Evolutionary conservation across 176 grass and related monocot species (phyloP), one percentile per base, ranked within the genome.

Genomic region (Lolium perenne): DNA sequence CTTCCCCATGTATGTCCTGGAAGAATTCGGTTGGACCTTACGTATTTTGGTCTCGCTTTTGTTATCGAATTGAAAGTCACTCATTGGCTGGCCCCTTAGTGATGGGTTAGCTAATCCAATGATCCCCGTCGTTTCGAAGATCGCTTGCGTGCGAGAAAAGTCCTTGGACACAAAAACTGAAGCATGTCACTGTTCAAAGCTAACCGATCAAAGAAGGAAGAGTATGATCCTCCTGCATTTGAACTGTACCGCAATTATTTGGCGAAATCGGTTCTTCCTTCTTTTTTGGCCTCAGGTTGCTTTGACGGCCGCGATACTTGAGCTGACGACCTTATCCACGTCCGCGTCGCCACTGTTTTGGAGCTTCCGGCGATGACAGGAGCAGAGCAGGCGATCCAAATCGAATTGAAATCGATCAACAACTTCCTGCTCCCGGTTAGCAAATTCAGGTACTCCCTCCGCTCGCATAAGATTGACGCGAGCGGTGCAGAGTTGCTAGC

Each of bases 311-410:
- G 16, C n/a, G 41, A 63, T 47, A 43, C 22, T 58, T 0, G 29
- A 18, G 1, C 48, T 40, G 17, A 62, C 71, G 60, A 77, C 80
- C 86, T 77, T 88, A 88, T 82, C 71, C 71, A 48, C 32, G 32
- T 35, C 32, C 32, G 32, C 32, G 32, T 35, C 32, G 1, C 32
- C 32, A 35, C 2, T 35, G 32, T 3, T 35, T 35, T 35, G 32
- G 32, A 35, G 32, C 32, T 35, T 35, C 32, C 32, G 32, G 32
- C 32, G 32, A 35, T 35, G 32, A 35, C 32, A 35, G 32, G 32
- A 35, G 32, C 32, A 35, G 32, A 35, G 32, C 32, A 35, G 1
- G 2, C 32, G 32, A 35, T 35, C 32, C 32, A 35, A 35, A 35
- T 35, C 32, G 32, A 35, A 35, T 35, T 35, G 32, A 35, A 35